Evolutionary conservation across 1,284 basidiomycete species (phyloP).

Genomic region (Ganoderma leucocontextum): DNA sequence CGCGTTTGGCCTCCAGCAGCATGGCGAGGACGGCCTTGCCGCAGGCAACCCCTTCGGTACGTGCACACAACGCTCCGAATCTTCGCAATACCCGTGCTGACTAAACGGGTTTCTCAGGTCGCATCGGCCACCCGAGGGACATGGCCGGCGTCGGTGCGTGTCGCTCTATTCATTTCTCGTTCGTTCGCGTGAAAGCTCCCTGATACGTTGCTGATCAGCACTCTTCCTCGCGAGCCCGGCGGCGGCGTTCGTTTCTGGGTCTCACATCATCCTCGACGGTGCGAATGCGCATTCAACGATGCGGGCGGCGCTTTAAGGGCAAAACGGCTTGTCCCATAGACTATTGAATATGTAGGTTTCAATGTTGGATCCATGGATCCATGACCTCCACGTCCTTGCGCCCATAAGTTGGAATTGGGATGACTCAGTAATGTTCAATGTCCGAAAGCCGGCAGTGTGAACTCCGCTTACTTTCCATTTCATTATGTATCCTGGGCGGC

Average conservation of each 20-base stretch:
- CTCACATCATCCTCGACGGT: conserved; percentile 77
- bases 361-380: neutral
- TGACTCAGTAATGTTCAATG: neutral
- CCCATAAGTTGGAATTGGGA: no score
- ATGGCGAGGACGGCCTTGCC: conserved; percentile 62
- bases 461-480: neutral
- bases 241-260: conserved; percentile 77
- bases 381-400: neutral
- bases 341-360: neutral
- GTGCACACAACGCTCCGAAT: conserved; percentile 15
- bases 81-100: neutral
- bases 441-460: neutral
- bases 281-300: conserved; percentile 46
- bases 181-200: neutral
- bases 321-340: neutral
- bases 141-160: conserved; percentile 70
- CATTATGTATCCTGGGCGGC: neutral
- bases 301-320: conserved; percentile 26
- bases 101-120: conserved; percentile 52
- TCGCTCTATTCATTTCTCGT: neutral
- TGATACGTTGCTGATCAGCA: conserved; percentile 33
- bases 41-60: conserved; percentile 69
- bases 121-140: conserved; percentile 74
- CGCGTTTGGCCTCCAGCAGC: conserved; percentile 71
- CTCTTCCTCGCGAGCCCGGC: conserved; percentile 80